Evolutionary conservation across 2,329 filamentous ascomycete species (phyloP).

Genomic region (Cladosporium oxysporum): DNA sequence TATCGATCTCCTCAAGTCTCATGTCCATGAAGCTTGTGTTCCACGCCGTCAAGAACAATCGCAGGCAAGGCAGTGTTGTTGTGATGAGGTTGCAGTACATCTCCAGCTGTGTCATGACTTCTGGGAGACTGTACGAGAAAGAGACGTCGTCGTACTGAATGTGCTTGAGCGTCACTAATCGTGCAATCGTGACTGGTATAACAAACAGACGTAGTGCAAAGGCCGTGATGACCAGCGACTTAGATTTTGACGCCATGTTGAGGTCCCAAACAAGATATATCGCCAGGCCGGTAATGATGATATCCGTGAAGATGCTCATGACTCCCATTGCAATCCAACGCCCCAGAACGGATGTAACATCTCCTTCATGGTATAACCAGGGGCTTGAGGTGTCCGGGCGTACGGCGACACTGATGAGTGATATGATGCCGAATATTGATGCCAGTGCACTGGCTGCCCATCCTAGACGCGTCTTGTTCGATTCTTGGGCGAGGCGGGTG

Average conservation of each 20-base stretch:
- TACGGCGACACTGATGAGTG: slow-evolving; percentile 12
- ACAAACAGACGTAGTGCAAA: slow-evolving; percentile 24
- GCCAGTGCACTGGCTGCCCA: slow-evolving; percentile 1
- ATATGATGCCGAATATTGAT: slow-evolving; percentile 11
- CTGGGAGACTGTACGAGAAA: slow-evolving; percentile 20
- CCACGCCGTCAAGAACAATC: slow-evolving; percentile 27
- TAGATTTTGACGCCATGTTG: slow-evolving; percentile 24
- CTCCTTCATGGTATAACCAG: slow-evolving; percentile 8
- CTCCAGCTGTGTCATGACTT: slow-evolving; percentile 25
- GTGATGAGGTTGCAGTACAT: slow-evolving; percentile 27
- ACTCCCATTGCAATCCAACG: slow-evolving; percentile 15
- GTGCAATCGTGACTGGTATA: slow-evolving; percentile 21
- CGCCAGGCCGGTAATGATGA: slow-evolving; percentile 17
- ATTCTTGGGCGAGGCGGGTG: slow-evolving; percentile 22
- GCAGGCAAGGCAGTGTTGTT: slow-evolving; percentile 28
- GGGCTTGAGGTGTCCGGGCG: slow-evolving; percentile 14
- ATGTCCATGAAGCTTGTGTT: slow-evolving; percentile 25
- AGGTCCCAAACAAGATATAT: slow-evolving; percentile 23
- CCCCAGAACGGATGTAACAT: neutral
- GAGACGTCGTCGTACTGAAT: slow-evolving; percentile 22
- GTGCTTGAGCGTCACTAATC: slow-evolving; percentile 18
- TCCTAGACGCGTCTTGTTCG: slow-evolving; percentile 14
- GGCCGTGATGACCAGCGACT: slow-evolving; percentile 23
- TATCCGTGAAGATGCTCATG: slow-evolving; percentile 21
- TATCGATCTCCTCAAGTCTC: slow-evolving; percentile 19